These are phyloP conservation scores for Axilococcus clingmanii DNA, from an alignment of 139 green algal genomes.

Conservation along the genomic window DNA sequence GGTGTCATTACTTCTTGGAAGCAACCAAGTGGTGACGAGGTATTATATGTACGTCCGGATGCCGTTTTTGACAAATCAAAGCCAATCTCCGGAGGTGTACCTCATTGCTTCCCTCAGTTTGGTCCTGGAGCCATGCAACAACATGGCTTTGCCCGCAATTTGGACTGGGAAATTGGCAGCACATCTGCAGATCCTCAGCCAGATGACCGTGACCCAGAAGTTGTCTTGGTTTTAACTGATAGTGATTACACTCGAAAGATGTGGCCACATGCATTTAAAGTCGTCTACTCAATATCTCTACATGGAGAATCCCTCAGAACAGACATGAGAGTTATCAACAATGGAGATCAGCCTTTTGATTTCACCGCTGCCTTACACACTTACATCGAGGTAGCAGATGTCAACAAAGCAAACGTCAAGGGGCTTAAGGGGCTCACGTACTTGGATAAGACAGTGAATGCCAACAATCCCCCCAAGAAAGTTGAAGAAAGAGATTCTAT, in stretches of 20 bases:
- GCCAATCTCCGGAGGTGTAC: constrained; percentile 84
- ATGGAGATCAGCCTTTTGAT: constrained; percentile 59
- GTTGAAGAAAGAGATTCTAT: constrained; percentile 53
- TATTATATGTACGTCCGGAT: constrained; percentile 92
- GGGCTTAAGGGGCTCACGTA: constrained; percentile 71
- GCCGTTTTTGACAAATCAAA: constrained; percentile 91
- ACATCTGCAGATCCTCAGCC: constrained; percentile 82
- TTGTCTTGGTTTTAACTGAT: constrained; percentile 78
- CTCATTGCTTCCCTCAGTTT: constrained; percentile 97
- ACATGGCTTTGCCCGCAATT: constrained; percentile 96
- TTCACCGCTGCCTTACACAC: constrained; percentile 95
- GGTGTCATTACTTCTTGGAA: constrained; percentile 82
- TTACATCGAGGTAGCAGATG: constrained; percentile 84
- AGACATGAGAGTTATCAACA: constrained; percentile 81
- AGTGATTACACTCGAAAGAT: constrained; percentile 86
- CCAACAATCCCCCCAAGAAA: constrained; percentile 57
- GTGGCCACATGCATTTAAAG: constrained; percentile 80
- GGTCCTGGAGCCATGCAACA: constrained; percentile 85
- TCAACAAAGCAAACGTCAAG: constrained; percentile 45
- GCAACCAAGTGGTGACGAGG: constrained; percentile 72
- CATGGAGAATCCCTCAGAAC: constrained; percentile 73
- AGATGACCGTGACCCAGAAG: constrained; percentile 71
- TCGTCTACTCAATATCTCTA: constrained; percentile 65
- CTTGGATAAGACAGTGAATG: constrained; percentile 76
- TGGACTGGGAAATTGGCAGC: constrained; percentile 72